Evolutionary conservation across 768 basidiomycete species (phyloP).

Genomic region (Suillus discolor): DNA sequence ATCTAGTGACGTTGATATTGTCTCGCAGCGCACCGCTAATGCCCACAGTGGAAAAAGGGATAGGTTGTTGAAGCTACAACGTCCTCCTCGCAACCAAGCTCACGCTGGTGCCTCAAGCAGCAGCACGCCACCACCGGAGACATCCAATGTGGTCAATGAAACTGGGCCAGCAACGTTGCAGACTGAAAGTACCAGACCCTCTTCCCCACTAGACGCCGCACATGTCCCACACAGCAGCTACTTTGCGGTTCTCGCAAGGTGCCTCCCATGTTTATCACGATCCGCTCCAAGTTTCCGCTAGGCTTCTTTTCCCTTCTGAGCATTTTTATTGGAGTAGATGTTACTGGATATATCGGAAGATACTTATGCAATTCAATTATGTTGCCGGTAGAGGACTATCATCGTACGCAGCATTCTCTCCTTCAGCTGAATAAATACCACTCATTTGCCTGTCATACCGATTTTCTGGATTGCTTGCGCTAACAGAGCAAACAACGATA

Average conservation of each 20-base stretch:
- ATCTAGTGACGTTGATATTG: background rate
- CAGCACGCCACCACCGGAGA: background rate
- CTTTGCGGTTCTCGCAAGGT: background rate
- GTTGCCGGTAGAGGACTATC: background rate
- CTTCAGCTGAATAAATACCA: background rate
- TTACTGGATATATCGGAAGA: background rate
- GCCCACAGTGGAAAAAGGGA: background rate
- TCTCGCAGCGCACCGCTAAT: background rate
- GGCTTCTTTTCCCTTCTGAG: background rate
- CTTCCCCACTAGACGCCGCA: background rate
- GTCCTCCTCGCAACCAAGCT: background rate
- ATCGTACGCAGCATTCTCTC: background rate
- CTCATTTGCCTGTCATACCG: background rate
- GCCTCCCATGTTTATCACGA: background rate
- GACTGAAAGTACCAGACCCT: background rate
- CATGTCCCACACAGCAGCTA: background rate
- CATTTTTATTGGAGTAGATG: background rate
- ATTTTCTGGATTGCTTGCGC: background rate
- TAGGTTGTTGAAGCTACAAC: background rate
- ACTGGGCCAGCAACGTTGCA: background rate
- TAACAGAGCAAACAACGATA: background rate
- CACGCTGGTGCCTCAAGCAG: background rate
- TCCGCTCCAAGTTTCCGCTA: background rate
- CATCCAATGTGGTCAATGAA: background rate
- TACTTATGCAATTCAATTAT: background rate